Evolutionary conservation across 192 early-diverging fungal species (phyloP).

Genomic region (Backusella psychrophila): DNA sequence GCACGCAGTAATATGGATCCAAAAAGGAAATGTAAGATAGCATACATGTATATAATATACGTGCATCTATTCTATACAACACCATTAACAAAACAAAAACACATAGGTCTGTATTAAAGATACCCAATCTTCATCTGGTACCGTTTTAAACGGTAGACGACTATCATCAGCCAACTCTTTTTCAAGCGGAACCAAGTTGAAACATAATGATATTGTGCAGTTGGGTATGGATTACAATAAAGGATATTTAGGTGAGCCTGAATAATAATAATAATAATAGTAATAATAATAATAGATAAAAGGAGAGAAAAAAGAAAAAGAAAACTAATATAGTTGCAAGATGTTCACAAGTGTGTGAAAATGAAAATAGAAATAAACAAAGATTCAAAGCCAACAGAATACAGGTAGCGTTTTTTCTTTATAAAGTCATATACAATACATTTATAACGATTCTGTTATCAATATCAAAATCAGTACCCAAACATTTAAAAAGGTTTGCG

Average conservation of each 20-base stretch:
- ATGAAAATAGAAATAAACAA: constrained; percentile 75
- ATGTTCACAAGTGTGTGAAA: constrained; percentile 89
- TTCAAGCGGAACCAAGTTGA: constrained; percentile 73
- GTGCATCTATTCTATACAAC: background rate
- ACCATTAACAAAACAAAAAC: background rate
- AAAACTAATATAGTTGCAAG: background rate
- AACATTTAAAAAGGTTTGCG: background rate
- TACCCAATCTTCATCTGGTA: constrained; percentile 97
- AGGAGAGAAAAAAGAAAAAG: background rate
- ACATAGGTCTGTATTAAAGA: constrained; percentile 87
- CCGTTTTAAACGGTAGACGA: constrained; percentile 93
- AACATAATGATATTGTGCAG: constrained; percentile 92
- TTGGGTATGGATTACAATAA: constrained; percentile 97
- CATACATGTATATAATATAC: background rate
- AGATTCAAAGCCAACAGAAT: background rate
- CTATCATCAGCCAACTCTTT: constrained; percentile 82
- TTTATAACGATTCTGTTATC: background rate
- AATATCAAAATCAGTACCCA: constrained; percentile 35
- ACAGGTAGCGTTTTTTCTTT: background rate
- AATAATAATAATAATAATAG: background rate
- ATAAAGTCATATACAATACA: background rate
- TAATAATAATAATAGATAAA: background rate
- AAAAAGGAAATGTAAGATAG: constrained; percentile 33
- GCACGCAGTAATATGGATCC: constrained; percentile 87
- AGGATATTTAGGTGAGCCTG: constrained; percentile 64